phyloP scores from a whole-genome alignment of 129 eudicot genomes.

The Arctium lappa region DNA sequence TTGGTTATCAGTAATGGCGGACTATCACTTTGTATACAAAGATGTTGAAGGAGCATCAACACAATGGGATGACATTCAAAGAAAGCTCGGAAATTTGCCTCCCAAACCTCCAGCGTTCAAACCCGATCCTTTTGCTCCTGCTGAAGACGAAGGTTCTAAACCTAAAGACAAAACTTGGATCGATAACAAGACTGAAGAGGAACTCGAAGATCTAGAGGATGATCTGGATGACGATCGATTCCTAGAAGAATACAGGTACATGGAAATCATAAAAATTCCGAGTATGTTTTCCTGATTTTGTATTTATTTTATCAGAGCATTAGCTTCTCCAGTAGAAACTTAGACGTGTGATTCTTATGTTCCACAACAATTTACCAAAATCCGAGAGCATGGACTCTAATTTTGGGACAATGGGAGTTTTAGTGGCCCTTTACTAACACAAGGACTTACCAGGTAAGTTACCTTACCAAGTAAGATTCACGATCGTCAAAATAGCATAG shows the following conservation, averaged over 20 bases:
- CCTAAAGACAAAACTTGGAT: slow-evolving; percentile 78
- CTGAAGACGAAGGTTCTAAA: slow-evolving; percentile 70
- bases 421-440: neutral
- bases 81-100: slow-evolving; percentile 84
- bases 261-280: neutral
- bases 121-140: slow-evolving; percentile 75
- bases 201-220: slow-evolving; percentile 95
- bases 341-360: neutral
- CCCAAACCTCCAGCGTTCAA: slow-evolving; percentile 74
- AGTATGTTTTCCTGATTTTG: neutral
- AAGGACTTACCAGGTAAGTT: neutral
- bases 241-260: slow-evolving; percentile 77
- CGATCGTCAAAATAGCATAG: neutral
- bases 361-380: neutral
- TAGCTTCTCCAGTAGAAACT: neutral
- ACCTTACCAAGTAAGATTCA: neutral
- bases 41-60: slow-evolving; percentile 86
- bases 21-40: slow-evolving; percentile 85
- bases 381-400: neutral
- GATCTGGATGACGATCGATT: slow-evolving; percentile 87
- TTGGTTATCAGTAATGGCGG: slow-evolving; percentile 46
- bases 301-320: neutral
- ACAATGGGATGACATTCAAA: slow-evolving; percentile 90
- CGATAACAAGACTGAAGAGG: slow-evolving; percentile 80
- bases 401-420: neutral